Evolutionary conservation across 2,329 filamentous ascomycete genomes (phyloP).

Genomic region (Cercospora sojina): DNA sequence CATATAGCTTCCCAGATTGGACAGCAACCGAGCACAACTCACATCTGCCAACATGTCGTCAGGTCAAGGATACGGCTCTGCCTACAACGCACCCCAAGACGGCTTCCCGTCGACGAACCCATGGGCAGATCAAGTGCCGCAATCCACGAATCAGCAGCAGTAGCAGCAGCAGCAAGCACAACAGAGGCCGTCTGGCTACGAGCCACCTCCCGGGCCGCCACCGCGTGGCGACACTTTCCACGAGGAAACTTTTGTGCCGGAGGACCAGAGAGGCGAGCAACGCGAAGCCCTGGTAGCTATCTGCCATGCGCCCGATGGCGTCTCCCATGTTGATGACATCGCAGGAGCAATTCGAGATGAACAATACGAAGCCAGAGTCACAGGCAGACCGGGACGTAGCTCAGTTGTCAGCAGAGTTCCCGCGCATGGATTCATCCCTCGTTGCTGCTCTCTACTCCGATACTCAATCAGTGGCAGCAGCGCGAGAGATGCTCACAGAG

Average conservation of each 20-base stretch:
- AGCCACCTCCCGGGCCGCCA: constrained; percentile 23
- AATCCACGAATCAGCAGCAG: constrained; percentile 4
- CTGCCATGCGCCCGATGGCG: not conserved
- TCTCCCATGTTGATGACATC: not conserved
- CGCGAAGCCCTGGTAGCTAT: constrained; percentile 36
- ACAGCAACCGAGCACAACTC: not conserved
- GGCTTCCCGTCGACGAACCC: constrained; percentile 21
- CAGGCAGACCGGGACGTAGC: constrained; percentile 46
- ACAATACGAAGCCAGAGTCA: constrained; percentile 37
- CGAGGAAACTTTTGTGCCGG: constrained; percentile 42
- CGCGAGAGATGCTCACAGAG: constrained; percentile 47
- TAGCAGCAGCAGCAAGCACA: constrained; percentile 17
- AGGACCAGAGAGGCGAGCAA: constrained; percentile 40
- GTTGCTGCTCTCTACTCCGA: constrained; percentile 50
- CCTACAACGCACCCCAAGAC: constrained; percentile 14
- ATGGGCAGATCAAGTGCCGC: constrained; percentile 23
- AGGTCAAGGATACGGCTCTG: constrained; percentile 20
- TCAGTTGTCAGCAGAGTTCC: constrained; percentile 45
- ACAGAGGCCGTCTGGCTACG: constrained; percentile 14
- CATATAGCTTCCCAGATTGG: not conserved
- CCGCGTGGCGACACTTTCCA: constrained; percentile 32
- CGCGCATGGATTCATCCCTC: constrained; percentile 45
- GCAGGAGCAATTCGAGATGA: constrained; percentile 47
- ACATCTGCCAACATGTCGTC: constrained; percentile 12
- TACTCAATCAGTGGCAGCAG: constrained; percentile 43